Evolutionary conservation across 2,329 filamentous ascomycete genomes (phyloP).

Genomic region (Ophiocordyceps unilateralis): DNA sequence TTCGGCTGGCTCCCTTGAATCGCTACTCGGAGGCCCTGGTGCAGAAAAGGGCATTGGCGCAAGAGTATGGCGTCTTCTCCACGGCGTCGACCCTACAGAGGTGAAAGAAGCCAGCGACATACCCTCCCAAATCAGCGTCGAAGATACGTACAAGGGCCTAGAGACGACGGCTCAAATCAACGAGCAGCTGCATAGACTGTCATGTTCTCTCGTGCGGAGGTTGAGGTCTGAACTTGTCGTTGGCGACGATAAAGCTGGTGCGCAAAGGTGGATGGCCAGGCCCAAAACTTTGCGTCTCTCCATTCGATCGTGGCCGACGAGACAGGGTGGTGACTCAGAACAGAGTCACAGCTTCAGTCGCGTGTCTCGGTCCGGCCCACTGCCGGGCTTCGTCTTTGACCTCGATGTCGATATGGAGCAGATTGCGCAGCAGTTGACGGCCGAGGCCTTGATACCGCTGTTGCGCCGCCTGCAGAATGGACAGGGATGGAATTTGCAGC

Average conservation of each 20-base stretch:
- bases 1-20: slow-evolving; percentile 46
- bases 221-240: slow-evolving; percentile 64
- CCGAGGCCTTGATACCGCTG: slow-evolving; percentile 50
- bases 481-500: slow-evolving; percentile 57
- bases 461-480: slow-evolving; percentile 56
- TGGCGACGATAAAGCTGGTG: slow-evolving; percentile 20
- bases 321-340: slow-evolving; percentile 22
- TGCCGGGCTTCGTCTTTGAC: slow-evolving; percentile 60
- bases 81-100: slow-evolving; percentile 61
- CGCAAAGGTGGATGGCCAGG: slow-evolving; percentile 52
- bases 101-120: slow-evolving; percentile 56
- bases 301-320: slow-evolving; percentile 39
- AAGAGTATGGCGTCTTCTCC: slow-evolving; percentile 60
- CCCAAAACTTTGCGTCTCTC: slow-evolving; percentile 71
- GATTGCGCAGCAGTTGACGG: slow-evolving; percentile 51
- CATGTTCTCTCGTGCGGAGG: slow-evolving; percentile 53
- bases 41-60: slow-evolving; percentile 53
- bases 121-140: slow-evolving; percentile 82
- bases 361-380: slow-evolving; percentile 55
- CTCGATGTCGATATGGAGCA: slow-evolving; percentile 37
- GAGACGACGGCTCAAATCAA: slow-evolving; percentile 45
- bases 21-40: slow-evolving; percentile 52
- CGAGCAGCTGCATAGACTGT: slow-evolving; percentile 51
- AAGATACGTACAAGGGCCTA: slow-evolving; percentile 72
- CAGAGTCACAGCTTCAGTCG: slow-evolving; percentile 49